A percentile compares a stretch with the other conserved stretches of the same genome.
Evolutionary conservation across 176 grass and related monocot species (phyloP).

Genomic region (Hordeum marinum): DNA sequence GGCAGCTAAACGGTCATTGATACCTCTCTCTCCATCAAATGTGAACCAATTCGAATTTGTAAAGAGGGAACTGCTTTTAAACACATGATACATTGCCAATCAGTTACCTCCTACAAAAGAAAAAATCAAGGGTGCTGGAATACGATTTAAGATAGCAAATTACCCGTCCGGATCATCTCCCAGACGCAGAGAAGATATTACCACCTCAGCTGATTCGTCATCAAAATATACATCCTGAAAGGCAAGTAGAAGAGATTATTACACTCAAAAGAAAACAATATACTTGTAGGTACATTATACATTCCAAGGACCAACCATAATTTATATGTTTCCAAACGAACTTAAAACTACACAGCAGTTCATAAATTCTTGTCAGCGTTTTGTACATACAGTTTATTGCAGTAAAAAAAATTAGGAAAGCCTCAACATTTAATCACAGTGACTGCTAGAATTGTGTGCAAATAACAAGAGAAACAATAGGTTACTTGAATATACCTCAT

Average conservation of each 20-base stretch:
- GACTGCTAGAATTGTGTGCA: constrained; percentile 3
- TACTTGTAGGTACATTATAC: neutral
- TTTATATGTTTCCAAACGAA: neutral
- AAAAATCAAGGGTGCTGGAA: neutral
- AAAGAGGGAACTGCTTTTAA: constrained; percentile 69
- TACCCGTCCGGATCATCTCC: constrained; percentile 88
- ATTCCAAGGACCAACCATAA: neutral
- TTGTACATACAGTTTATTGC: neutral
- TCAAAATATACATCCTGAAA: constrained; percentile 96
- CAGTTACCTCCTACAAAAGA: neutral
- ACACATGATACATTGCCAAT: constrained; percentile 23
- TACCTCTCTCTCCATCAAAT: constrained; percentile 86
- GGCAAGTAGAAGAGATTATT: neutral
- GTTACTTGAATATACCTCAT: constrained; percentile 62
- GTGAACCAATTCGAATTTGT: constrained; percentile 99
- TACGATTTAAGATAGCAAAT: constrained; percentile 28
- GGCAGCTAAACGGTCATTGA: constrained; percentile 46
- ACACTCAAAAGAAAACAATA: constrained; percentile 7
- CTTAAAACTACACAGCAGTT: neutral
- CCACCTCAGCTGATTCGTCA: constrained; percentile 93
- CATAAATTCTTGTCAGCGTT: neutral
- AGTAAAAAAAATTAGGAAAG: neutral
- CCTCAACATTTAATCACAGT: too few species aligned
- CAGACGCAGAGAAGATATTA: constrained; percentile 80
- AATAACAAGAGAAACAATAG: constrained; percentile 13